Evolutionary conservation across 768 basidiomycete genomes (phyloP), one percentile per base, ranked within the genome.

Genomic region (Tulasnella sp.): DNA sequence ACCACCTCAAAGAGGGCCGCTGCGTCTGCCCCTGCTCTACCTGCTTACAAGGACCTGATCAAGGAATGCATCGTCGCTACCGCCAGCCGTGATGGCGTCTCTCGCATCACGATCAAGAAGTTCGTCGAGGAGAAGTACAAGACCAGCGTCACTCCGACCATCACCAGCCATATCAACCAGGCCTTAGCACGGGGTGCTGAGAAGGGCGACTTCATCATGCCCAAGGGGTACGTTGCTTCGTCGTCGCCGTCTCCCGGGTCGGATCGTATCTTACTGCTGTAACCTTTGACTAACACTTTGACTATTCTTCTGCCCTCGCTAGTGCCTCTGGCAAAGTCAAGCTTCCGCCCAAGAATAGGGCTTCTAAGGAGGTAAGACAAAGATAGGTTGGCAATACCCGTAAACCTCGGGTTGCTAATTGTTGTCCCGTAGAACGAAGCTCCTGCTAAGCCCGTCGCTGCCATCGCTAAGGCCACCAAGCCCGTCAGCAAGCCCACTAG

Each of bases 111-210:
- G 5, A 84, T 92, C 71, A 93, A 92, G 81, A 88, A 87, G 75
- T 96, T 73, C 70, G 84, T 96, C 57, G 90, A 91, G 72, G 76
- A 79, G 59, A 81, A 77, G 65, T 96, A 92, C 76, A 82, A 83
- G 66, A 74, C 96, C 57, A 65, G 85, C 92, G 84, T 83, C 53
- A 76, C 84, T 60, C 68, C 68, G n/a, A 80, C 87, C 21, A 90
- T 92, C 73, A 78, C 75, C 66, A 81, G 79, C 46, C 84, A 88
- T 72, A 79, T 97, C 66, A 79, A 84, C 61, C 82, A 78, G 64
- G 91, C 92, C 56, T 84, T 98, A 68, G 73, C 79, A 54, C 73
- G 77, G n/a, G 92, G 93, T 56, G 81, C 79, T 34, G 86, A 92
- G 68, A 89, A 87, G 70, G 82, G 83, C 55, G 74, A 84, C 63